A percentile compares a stretch with the other conserved stretches of the same genome.
Evolutionary conservation across 441 rosid genomes (phyloP).

Genomic region (Sinapis alba): DNA sequence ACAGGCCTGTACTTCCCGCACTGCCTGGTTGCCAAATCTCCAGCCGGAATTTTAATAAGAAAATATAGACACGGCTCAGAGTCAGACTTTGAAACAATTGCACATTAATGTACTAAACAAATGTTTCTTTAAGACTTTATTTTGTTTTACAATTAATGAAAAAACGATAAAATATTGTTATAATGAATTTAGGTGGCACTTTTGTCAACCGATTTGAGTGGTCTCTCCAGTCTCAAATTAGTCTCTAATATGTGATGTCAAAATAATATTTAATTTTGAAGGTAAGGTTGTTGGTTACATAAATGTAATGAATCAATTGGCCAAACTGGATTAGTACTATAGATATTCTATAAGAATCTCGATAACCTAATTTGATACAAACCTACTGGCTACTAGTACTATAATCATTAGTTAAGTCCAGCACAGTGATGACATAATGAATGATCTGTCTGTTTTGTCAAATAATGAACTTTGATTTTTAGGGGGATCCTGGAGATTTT

Average conservation of each 20-base stretch:
- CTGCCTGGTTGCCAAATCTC: slow-evolving; percentile 21
- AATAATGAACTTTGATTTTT: slow-evolving; percentile 21
- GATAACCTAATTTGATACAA: background rate
- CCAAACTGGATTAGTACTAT: background rate
- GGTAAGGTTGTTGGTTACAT: background rate
- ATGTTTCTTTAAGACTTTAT: too few relatives aligned
- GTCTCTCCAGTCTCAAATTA: background rate
- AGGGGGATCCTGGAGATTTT: background rate
- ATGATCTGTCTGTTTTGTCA: slow-evolving; percentile 16
- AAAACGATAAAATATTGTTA: background rate
- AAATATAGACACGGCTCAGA: slow-evolving; percentile 7
- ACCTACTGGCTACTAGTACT: too few relatives aligned
- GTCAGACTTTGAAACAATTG: background rate
- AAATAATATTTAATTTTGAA: background rate
- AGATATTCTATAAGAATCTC: background rate
- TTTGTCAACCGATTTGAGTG: too few relatives aligned
- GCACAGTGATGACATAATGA: slow-evolving; percentile 23
- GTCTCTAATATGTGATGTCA: background rate
- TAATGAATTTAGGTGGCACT: too few relatives aligned
- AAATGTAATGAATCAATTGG: background rate
- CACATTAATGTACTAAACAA: too few relatives aligned
- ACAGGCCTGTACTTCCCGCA: background rate
- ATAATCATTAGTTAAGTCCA: background rate
- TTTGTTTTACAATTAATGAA: background rate
- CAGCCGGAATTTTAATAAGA: slow-evolving; percentile 11